phyloP scores from a whole-genome alignment of 2,329 filamentous ascomycete genomes.

The Eutypella sp. region DNA sequence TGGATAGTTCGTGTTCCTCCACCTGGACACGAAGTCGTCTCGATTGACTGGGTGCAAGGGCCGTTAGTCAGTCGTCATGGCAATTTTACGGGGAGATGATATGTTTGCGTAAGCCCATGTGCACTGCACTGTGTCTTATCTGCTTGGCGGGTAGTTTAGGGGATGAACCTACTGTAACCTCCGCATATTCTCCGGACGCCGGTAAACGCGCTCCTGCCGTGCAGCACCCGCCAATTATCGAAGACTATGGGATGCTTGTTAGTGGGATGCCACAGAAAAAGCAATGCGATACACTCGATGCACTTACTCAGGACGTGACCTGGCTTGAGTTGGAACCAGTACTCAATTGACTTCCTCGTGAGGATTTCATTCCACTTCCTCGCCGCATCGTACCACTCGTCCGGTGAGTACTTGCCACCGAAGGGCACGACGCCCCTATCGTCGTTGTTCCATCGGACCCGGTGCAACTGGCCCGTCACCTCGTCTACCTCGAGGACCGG shows the following conservation, averaged over 20 bases:
- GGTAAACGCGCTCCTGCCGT: constrained; percentile 78
- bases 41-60: constrained; percentile 65
- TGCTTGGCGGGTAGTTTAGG: too few species aligned
- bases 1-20: constrained; percentile 63
- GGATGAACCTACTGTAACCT: constrained; percentile 67
- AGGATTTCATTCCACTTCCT: constrained; percentile 68
- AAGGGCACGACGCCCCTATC: constrained; percentile 71
- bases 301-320: constrained; percentile 69
- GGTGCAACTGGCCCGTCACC: constrained; percentile 32
- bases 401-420: constrained; percentile 39
- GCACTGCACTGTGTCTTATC: too few species aligned
- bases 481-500: constrained; percentile 65
- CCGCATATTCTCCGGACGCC: constrained; percentile 86
- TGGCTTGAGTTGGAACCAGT: constrained; percentile 75
- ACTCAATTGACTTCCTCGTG: constrained; percentile 59
- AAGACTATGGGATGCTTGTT: constrained; percentile 56
- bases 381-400: constrained; percentile 75
- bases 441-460: constrained; percentile 90
- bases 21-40: constrained; percentile 76
- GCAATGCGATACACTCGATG: neutral
- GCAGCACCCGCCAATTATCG: constrained; percentile 92
- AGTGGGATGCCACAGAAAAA: constrained; percentile 3
- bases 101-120: too few species aligned
- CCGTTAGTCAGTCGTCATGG: too few species aligned
- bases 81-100: too few species aligned